These are phyloP conservation scores for Dillenia turbinata DNA, from an alignment of 164 flowering plant species.

Conservation along the genomic window DNA sequence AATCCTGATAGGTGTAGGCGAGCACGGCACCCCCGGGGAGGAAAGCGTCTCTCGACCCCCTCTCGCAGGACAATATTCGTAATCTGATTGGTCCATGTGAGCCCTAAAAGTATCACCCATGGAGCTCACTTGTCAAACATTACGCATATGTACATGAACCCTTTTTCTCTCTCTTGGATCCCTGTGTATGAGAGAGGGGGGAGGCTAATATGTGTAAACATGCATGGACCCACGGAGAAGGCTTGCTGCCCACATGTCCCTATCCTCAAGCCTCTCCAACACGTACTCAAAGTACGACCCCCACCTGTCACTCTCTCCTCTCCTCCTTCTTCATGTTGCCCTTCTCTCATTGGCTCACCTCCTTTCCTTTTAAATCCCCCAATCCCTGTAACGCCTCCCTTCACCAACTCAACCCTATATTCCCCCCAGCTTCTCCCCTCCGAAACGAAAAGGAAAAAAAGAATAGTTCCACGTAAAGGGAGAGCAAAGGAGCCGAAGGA, in stretches of 20 bases:
- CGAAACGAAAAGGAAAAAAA: no score
- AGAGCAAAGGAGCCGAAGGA: not conserved
- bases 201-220: constrained; percentile 23
- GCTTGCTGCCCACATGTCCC: constrained; percentile 46
- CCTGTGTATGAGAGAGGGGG: no score
- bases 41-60: no score
- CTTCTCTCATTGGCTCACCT: constrained; percentile 24
- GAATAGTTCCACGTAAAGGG: not conserved
- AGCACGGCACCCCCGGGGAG: no score
- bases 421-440: not conserved
- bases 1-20: no score
- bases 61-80: no score
- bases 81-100: no score
- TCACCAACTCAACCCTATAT: not conserved
- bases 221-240: constrained; percentile 34
- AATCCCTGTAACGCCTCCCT: not conserved
- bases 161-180: no score
- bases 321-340: constrained; percentile 33
- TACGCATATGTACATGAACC: no score
- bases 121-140: no score
- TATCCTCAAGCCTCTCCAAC: constrained; percentile 26
- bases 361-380: not conserved
- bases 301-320: constrained; percentile 43
- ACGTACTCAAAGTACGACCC: constrained; percentile 49
- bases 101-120: no score